Base-by-base conservation (phyloP, 495 filamentous ascomycete genomes). In the Lasiosphaeria miniovina region DNA sequence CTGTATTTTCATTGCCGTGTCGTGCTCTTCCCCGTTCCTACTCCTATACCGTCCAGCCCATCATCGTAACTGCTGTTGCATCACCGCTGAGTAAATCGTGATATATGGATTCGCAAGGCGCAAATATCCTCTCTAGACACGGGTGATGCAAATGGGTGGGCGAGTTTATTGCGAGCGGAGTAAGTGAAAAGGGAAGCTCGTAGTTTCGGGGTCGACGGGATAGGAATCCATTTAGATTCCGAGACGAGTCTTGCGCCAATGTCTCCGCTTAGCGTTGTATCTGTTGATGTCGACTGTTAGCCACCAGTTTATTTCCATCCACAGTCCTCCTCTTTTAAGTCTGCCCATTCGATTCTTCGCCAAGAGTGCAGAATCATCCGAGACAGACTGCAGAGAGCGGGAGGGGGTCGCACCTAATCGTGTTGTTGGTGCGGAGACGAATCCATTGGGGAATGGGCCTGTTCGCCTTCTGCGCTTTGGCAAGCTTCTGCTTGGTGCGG, bases 401-500 rank as follows among this genome's bases (percentile, higher is more conserved):
- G 57, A 41, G 63, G 5, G 15, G 3, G 43, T 76, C 85, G 80
- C 87, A 97, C 92, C 91, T 85, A 80, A 97, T 96, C 82, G 93
- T 98, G 85, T 98, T 98, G 78, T 88, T 88, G 65, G 94, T 98
- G 74, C 94, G 88, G 70, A 98, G 86, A 72, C 94, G 88, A 77
- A 98, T 98, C 94, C 94, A 98, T 86, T 98, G 94, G 64, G 94
- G 94, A 78, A 98, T 97, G 62, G 94, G 94, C 70, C 95, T 85
- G 88, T 98, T 98, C 84, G 96, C 92, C 83, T 95, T 96, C 85
- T 96, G 92, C 74, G 94, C 94, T 85, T 92, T 96, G 74, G 95
- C 94, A 83, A 98, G 94, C 94, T 98, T 98, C 80, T 94, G 89
- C 93, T 98, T 98, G 79, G 91, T 95, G 77, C 90, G 88, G 90